Base-by-base conservation (phyloP, 495 filamentous ascomycete species). In the Xylona heveae region DNA sequence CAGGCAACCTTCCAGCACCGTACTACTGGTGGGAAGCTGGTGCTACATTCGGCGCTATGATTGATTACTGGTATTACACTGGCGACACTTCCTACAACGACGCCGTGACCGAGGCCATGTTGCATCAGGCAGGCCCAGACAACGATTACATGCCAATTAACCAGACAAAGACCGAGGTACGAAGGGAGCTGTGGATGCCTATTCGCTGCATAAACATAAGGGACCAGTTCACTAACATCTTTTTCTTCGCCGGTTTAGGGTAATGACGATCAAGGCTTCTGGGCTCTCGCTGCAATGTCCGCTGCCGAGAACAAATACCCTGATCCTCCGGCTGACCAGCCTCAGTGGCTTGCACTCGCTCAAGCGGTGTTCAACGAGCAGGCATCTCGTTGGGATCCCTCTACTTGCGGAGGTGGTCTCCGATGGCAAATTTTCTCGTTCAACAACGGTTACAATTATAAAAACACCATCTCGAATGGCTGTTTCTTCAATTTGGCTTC, bases 281-380 rank as follows among this genome's bases (percentile, higher is more conserved):
- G 73, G 74, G 73, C 54, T 14, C 62, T 78, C 47, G 60, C 72
- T 6, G 72, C 67, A 22, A 69, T 78, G 66, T 59, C 69, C 3
- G 73, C 71, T 6, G 68, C 67, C 20, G 72, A 78, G 46, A 50
- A 66, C 34, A 62, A 64, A 26, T 74, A 68, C 38, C 63, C 61
- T 9, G 57, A 76, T 38, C 72, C 68, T 5, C 61, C 62, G 5
- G 4, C 35, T 6, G 35, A 4, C 27, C 38, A 71, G 36, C 74
- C 77, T 2, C 64, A 69, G 37, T 88, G 79, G 77, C 55, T 88
- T 3, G 74, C 73, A 3, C 59, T 88, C 32, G 78, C 74, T n/a
- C 75, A 85, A 45, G 76, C 71, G 6, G 74, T 72, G 3, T 85
- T 84, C 52, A 81, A 84, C 49, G 68, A 66, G 0, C 77, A 81